Evolutionary conservation across 441 rosid species (phyloP).

Genomic region (Eutrema salsugineum): DNA sequence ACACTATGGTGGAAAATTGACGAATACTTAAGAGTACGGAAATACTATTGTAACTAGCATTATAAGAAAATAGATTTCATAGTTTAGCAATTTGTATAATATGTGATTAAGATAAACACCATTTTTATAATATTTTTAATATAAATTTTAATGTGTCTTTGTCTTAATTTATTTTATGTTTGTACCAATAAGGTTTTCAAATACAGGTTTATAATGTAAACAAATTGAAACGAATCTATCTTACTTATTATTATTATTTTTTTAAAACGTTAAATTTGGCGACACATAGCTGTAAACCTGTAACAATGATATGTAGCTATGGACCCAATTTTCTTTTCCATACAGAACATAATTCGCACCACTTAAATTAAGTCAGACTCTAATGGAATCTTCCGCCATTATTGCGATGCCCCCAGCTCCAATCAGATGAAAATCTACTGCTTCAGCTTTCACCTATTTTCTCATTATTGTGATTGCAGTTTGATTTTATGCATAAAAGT

Average conservation of each 20-base stretch:
- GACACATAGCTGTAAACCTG: background rate
- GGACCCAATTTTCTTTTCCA: background rate
- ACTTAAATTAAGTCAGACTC: conserved; percentile 10
- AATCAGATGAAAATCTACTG: background rate
- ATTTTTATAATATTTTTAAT: background rate
- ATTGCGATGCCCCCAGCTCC: conserved; percentile 16
- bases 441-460: background rate
- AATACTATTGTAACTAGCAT: background rate
- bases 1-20: background rate
- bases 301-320: background rate
- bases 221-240: no score
- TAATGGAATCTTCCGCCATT: conserved; percentile 21
- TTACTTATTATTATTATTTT: background rate
- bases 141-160: background rate
- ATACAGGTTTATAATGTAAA: background rate
- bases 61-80: background rate
- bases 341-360: conserved; percentile 3
- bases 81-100: background rate
- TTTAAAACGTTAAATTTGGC: background rate
- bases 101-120: background rate
- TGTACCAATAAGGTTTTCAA: background rate
- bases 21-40: background rate
- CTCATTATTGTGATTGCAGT: background rate
- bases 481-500: background rate
- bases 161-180: background rate